Base-by-base conservation (phyloP, 345 rosid species). In the Melastoma malabathricum region DNA sequence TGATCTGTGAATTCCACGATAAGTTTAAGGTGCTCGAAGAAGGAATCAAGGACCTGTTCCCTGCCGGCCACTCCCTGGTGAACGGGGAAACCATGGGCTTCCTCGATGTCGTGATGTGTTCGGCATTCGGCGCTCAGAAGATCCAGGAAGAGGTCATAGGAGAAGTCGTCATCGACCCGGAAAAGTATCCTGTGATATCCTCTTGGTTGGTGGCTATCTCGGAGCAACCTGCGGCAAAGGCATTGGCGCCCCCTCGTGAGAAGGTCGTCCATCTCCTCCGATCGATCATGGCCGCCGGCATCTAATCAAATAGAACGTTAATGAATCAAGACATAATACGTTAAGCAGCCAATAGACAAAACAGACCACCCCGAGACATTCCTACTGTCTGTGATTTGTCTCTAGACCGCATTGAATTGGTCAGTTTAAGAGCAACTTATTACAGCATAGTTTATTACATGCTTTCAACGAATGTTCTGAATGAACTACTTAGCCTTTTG, bases 21-120 rank as follows among this genome's bases (percentile, higher is more conserved):
- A 74, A 71, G 60, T 55, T 71, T 44, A 46, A 50, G 29, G 62
- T 58, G 25, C 22, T 71, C 10, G 81, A 76, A 63, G 76, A 64
- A 44, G 79, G 75, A n/a, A 62, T 72, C 38, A 60, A 67, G 43
- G 79, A 63, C 15, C 25, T 57, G 31, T 67, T 51, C 10, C 60
- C 70, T 0, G 59, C 47, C 4, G 66, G 75, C 38, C n/a, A 31
- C 29, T 66, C 53, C 1, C 50, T 23, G 3, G 47, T 62, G 47
- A 56, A 51, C 0, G 54, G 27, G 6, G 12, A 54, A 54, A 66
- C 54, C 19, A 43, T 70, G 59, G 79, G 68, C 56, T 50, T 70
- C 8, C 52, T 66, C 0, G 74, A 79, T 60, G 62, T 72, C 23
- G 18, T 66, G 44, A 49, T 64, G 58, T 52, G 60, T 22, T 43